These are phyloP conservation scores for Hypoxylon sp. DNA, from an alignment of 2,329 filamentous ascomycete genomes.

Conservation along the genomic window DNA sequence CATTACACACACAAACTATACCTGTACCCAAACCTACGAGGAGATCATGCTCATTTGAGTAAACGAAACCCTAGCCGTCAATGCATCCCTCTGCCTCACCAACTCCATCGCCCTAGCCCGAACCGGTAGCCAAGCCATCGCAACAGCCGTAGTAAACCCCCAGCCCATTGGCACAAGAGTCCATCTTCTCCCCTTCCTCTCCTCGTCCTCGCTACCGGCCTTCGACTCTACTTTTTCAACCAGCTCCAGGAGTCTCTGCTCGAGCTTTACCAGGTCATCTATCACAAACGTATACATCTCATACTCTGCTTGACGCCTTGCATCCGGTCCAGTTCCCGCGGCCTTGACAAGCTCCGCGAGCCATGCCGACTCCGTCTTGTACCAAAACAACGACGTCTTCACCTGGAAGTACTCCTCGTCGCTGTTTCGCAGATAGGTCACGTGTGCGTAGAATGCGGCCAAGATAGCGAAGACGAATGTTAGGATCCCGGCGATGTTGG, in stretches of 20 bases:
- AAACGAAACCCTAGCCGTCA: slow-evolving; percentile 57
- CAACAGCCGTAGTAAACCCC: slow-evolving; percentile 51
- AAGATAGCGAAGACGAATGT: slow-evolving; percentile 58
- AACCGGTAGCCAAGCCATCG: slow-evolving; percentile 56
- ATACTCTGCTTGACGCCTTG: slow-evolving; percentile 49
- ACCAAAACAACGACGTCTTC: slow-evolving; percentile 57
- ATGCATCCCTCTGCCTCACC: slow-evolving; percentile 55
- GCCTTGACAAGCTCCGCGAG: slow-evolving; percentile 53
- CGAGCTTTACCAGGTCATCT: slow-evolving; percentile 55
- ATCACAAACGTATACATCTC: slow-evolving; percentile 59
- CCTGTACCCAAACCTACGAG: slow-evolving; percentile 44
- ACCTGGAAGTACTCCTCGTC: slow-evolving; percentile 58
- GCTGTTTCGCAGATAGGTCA: slow-evolving; percentile 57
- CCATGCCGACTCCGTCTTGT: slow-evolving; percentile 58
- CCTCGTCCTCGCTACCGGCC: slow-evolving; percentile 37
- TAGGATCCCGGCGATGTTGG: slow-evolving; percentile 56
- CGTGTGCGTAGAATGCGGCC: slow-evolving; percentile 54
- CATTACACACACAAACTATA: neutral
- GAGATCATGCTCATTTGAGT: slow-evolving; percentile 59
- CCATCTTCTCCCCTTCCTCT: slow-evolving; percentile 46
- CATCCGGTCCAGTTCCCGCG: slow-evolving; percentile 39
- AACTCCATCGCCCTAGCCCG: slow-evolving; percentile 56
- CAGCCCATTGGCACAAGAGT: slow-evolving; percentile 50
- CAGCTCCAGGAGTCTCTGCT: slow-evolving; percentile 55
- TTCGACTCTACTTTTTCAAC: slow-evolving; percentile 53